Base-by-base conservation (phyloP, 352 stramenopile species). In the Globisporangium okanoganense region DNA sequence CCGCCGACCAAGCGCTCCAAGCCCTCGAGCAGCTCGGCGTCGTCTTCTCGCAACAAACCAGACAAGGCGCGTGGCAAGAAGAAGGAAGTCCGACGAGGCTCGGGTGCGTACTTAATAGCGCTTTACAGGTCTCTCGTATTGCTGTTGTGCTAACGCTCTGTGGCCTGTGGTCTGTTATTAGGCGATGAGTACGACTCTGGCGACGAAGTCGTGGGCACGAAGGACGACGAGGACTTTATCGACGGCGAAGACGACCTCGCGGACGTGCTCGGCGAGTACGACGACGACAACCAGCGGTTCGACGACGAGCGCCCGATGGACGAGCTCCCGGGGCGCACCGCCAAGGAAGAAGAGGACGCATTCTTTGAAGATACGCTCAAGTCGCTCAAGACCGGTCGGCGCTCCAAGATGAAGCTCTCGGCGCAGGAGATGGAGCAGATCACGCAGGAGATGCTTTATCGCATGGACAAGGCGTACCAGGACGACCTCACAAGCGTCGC, bases 141-240 rank as follows among this genome's bases (percentile, higher is more conserved):
- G 24, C 1, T 35, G 14, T n/a, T n/a, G n/a, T 40, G n/a, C 49
- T 64, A 24, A 35, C 57, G 16, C 5, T 55, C 33, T 40, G 1
- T 43, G 13, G 22, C 33, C 3, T 52, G 2, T 20, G 3, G n/a
- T n/a, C n/a, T 31, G 1, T 50, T 52, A 24, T 9, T 61, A 78
- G 73, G 76, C 0, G 87, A 95, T 31, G 87, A 92, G 50, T 95
- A 95, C 66, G 87, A 95, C 53, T 95, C 87, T 4, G 87, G 85
- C 2, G 87, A 93, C 2, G 87, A 95, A 55, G 79, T 70, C 1
- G 71, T 77, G n/a, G 71, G 64, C 43, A 88, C 70, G 12, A 92
- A 90, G 54, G 87, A 94, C 0, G 87, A 95, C 66, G 79, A 95
- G 5, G 87, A 90, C 44, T 95, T 95, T 62, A 95, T 95, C 64